phyloP scores from a whole-genome alignment of 306 rosid genomes.

The Adenanthera pavonina region DNA sequence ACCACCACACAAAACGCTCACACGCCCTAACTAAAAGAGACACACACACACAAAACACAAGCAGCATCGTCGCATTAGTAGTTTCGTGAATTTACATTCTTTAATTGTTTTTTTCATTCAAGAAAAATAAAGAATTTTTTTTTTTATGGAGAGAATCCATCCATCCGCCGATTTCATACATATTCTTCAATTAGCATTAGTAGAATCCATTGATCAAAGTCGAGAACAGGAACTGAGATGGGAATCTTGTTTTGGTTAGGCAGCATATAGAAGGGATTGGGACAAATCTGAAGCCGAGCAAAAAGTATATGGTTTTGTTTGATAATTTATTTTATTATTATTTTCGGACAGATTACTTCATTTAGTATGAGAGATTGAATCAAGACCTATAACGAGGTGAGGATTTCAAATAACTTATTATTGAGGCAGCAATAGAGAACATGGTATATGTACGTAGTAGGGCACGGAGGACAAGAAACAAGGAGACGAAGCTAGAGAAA shows the following conservation, averaged over 20 bases:
- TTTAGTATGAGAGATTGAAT: neutral
- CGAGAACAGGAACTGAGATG: neutral
- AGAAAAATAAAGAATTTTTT: neutral
- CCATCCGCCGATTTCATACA: neutral
- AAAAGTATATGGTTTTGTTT: neutral
- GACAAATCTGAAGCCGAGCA: neutral
- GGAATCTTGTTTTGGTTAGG: neutral
- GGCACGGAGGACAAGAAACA: conserved; percentile 20
- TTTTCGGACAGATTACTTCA: neutral
- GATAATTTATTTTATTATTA: neutral
- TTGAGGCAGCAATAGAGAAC: conserved; percentile 2
- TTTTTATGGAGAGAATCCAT: neutral
- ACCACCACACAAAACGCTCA: neutral
- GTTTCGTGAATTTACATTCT: neutral
- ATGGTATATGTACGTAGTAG: neutral
- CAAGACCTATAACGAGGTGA: neutral
- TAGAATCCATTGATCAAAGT: neutral
- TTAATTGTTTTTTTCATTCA: neutral
- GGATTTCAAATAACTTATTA: neutral
- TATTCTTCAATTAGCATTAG: neutral
- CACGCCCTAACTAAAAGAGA: neutral
- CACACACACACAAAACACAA: neutral
- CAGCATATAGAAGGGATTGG: neutral
- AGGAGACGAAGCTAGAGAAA: neutral
- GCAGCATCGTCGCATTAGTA: neutral